Evolutionary conservation across 257 asterid genomes (phyloP).

Genomic region (Solanum gracilifrons): DNA sequence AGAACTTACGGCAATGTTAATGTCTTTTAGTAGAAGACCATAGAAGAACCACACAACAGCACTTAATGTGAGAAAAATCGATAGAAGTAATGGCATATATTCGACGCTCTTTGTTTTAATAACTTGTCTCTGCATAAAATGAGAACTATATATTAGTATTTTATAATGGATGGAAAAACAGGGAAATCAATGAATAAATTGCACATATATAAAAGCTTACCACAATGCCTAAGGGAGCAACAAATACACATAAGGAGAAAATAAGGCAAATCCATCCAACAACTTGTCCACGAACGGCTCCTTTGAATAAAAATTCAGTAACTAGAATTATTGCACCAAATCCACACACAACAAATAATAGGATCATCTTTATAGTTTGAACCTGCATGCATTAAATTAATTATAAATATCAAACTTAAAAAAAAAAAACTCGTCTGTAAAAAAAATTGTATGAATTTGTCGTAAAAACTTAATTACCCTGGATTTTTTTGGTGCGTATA

Average conservation of each 20-base stretch:
- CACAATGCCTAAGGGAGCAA: constrained; percentile 58
- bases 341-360: constrained; percentile 25
- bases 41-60: constrained; percentile 77
- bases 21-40: constrained; percentile 44
- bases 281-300: constrained; percentile 14
- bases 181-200: background rate
- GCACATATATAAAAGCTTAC: background rate
- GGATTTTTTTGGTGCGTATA: constrained; percentile 30
- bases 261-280: constrained; percentile 66
- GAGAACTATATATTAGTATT: too few relatives aligned
- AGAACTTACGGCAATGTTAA: constrained; percentile 53
- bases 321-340: constrained; percentile 28
- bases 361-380: constrained; percentile 30
- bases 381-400: constrained; percentile 19
- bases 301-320: constrained; percentile 26
- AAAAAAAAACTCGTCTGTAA: background rate
- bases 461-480: constrained; percentile 20
- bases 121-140: constrained; percentile 39
- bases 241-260: constrained; percentile 57
- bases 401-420: background rate
- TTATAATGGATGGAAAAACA: background rate
- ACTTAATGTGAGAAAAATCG: constrained; percentile 56
- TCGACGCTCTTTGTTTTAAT: constrained; percentile 52
- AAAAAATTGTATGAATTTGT: background rate
- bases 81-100: constrained; percentile 56